A percentile compares a stretch with the other conserved stretches of the same genome.
Conservation (phyloP, 768 basidiomycete species). For the Lentinula detonsa region DNA sequence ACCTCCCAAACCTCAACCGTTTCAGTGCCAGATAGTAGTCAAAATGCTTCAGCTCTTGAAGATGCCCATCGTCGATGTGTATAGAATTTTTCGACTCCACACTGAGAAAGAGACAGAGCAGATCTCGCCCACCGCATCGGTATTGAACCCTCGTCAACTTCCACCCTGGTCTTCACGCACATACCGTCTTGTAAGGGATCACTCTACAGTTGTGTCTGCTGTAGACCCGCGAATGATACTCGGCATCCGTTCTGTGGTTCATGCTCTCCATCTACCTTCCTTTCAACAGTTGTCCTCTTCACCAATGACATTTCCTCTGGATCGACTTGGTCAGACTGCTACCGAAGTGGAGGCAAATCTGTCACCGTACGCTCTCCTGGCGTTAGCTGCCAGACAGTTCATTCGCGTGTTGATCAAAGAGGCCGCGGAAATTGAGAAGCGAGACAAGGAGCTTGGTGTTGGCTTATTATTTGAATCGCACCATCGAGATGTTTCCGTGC, state of each 20-base stretch:
- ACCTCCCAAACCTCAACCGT: not conserved
- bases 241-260: slow-evolving; percentile 22
- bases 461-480: not conserved
- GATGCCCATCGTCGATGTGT: slow-evolving; percentile 4
- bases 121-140: not conserved
- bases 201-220: slow-evolving; percentile 17
- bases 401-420: slow-evolving; percentile 27
- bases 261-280: slow-evolving; percentile 18
- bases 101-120: not conserved
- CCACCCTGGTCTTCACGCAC: slow-evolving; percentile 3
- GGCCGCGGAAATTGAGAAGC: slow-evolving; percentile 28
- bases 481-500: slow-evolving; percentile 8
- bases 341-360: slow-evolving; percentile 24
- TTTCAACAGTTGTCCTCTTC: slow-evolving; percentile 9
- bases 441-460: slow-evolving; percentile 21
- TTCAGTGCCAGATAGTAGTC: slow-evolving; percentile 1
- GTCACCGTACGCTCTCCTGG: slow-evolving; percentile 34
- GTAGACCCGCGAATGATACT: slow-evolving; percentile 27
- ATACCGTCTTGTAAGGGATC: not conserved
- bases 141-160: not conserved
- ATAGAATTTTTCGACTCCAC: not conserved
- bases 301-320: not conserved
- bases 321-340: not conserved
- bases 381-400: slow-evolving; percentile 27
- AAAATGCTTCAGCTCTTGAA: slow-evolving; percentile 2